Evolutionary conservation across 75 land plant genomes (phyloP).

Genomic region (Larix kaempferi): DNA sequence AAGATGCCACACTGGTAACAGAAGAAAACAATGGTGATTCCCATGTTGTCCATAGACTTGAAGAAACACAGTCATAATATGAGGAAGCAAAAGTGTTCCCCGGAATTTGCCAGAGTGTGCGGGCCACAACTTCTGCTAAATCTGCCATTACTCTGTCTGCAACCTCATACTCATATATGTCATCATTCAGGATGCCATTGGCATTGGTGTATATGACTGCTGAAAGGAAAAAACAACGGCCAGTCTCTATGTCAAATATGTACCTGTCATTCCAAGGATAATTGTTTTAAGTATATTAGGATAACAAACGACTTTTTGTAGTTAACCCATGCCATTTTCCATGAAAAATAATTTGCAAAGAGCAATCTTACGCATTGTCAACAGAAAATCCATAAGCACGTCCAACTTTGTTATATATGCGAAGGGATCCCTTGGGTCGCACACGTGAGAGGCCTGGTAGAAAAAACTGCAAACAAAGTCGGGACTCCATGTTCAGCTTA

Average conservation of each 20-base stretch:
- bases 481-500: not conserved
- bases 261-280: conserved; percentile 22
- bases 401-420: conserved; percentile 41
- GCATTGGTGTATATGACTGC: conserved; percentile 41
- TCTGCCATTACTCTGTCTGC: conserved; percentile 40
- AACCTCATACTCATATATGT: conserved; percentile 38
- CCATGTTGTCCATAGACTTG: conserved; percentile 22
- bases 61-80: conserved; percentile 26
- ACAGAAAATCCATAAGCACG: conserved; percentile 42
- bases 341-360: not conserved
- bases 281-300: not conserved
- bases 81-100: conserved; percentile 5
- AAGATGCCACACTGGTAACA: not conserved
- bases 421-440: conserved; percentile 31
- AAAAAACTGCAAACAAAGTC: conserved; percentile 26
- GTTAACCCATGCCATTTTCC: not conserved
- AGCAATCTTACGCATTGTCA: conserved; percentile 33
- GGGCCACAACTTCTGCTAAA: conserved; percentile 34
- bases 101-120: conserved; percentile 39
- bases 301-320: not conserved
- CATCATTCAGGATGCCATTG: conserved; percentile 39
- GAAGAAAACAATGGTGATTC: not conserved
- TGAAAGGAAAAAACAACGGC: conserved; percentile 32
- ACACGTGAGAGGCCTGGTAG: conserved; percentile 41
- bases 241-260: conserved; percentile 38